phyloP scores from a whole-genome alignment of 2,329 filamentous ascomycete species.

The Domatiomyces globalis region DNA sequence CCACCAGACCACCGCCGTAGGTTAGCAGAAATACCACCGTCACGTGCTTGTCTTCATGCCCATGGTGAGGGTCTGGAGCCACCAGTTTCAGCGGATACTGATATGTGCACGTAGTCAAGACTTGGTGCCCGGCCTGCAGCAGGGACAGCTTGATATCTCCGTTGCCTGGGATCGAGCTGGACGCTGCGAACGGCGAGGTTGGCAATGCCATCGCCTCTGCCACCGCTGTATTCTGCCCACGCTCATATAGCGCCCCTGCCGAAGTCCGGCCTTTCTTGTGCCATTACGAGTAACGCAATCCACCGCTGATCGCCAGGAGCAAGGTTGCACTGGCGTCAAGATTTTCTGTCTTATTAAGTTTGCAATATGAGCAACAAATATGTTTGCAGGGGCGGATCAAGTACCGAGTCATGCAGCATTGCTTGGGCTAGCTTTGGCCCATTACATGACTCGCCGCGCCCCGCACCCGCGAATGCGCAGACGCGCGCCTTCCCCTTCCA shows the following conservation, averaged over 20 bases:
- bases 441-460: not conserved
- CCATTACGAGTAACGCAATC: not conserved
- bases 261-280: not conserved
- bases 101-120: slow-evolving; percentile 62
- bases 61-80: slow-evolving; percentile 54
- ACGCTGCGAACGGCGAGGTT: slow-evolving; percentile 60
- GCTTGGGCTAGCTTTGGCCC: not conserved
- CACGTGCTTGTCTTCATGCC: slow-evolving; percentile 34
- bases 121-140: slow-evolving; percentile 56
- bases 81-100: slow-evolving; percentile 94
- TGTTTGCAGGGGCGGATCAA: not conserved
- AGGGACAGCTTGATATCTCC: slow-evolving; percentile 62
- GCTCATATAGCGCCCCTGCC: not conserved
- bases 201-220: slow-evolving; percentile 11
- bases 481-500: not conserved
- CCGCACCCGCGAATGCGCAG: not conserved
- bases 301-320: not conserved
- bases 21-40: slow-evolving; percentile 67
- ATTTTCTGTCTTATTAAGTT: not conserved
- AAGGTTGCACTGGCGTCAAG: not conserved
- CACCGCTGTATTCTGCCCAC: not conserved
- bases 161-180: slow-evolving; percentile 59
- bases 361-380: not conserved
- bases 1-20: slow-evolving; percentile 86
- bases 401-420: not conserved